Base-by-base conservation (phyloP, 345 rosid genomes). In the Syzygium aqueum region DNA sequence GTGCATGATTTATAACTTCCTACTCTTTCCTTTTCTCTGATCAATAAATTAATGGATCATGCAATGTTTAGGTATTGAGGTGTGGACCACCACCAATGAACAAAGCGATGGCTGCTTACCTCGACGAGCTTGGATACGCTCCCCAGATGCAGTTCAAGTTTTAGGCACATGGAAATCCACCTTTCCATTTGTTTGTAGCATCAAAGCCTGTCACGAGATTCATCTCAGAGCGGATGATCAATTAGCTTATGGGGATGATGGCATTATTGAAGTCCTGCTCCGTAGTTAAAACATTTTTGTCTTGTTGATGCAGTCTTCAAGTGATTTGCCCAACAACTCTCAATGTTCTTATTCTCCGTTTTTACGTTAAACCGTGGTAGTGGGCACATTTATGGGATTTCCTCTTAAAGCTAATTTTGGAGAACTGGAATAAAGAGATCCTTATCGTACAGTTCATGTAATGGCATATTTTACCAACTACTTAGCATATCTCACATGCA, bases 31-130 rank as follows among this genome's bases (percentile, higher is more conserved):
- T 14, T 67, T 12, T 51, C 14, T 73, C 30, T 59, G 46, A 27
- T 56, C 15, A 10, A 51, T 9, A 46, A 82, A 30, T 27, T 54
- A 27, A 53, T 4, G 8, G 37, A 51, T 15, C 28, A 40, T 33
- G 46, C 22, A 19, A 52, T 53, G 23, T 90, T 84, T 92, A 95
- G 95, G 87, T 94, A 84, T 84, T 95, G 67, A 89, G 93, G 88
- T 94, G 96, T 25, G 95, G 97, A 56, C 95, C 96, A 5, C 94
- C 97, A 17, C 94, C 94, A 0, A 94, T 89, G 97, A 95, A 93
- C 94, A 94, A 90, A 89, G 95, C 95, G 17, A 94, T 94, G 93
- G 94, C 94, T 21, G 92, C 89, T 40, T 88, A 93, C 90, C 94
- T 94, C 49, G 91, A 93, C 30, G 94, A 90, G 85, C 93, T 95